A percentile compares a stretch with the other conserved stretches of the same genome.
Evolutionary conservation across 2,329 filamentous ascomycete species (phyloP).

Genomic region (Phialocephala sp.): DNA sequence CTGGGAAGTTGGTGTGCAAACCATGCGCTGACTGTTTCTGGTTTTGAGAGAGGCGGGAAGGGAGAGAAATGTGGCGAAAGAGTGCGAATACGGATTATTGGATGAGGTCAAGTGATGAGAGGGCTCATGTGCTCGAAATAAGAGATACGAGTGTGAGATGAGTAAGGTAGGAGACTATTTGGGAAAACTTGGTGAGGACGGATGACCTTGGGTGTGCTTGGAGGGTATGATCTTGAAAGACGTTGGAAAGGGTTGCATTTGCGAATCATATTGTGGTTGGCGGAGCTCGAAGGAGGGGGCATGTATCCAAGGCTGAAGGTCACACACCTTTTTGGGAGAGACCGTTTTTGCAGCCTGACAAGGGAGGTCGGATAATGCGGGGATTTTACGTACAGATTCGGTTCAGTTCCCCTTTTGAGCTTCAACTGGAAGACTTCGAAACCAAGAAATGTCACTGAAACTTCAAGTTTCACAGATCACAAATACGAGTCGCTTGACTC

Average conservation of each 20-base stretch:
- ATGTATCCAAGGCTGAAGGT: slow-evolving; percentile 6
- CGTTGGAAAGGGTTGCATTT: background rate
- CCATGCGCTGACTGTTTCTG: background rate
- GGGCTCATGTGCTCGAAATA: background rate
- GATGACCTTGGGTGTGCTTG: background rate
- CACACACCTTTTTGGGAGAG: background rate
- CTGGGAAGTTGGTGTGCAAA: background rate
- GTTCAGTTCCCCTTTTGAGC: background rate
- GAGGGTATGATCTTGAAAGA: background rate
- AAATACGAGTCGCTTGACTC: slow-evolving; percentile 7
- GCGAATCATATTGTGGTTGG: background rate
- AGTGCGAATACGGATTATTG: background rate
- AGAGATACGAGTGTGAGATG: slow-evolving; percentile 3
- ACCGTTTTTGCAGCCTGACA: slow-evolving; percentile 1
- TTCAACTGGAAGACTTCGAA: background rate
- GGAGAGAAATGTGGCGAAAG: background rate
- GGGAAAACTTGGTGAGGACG: background rate
- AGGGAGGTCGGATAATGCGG: background rate
- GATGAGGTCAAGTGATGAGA: background rate
- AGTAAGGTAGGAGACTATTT: background rate
- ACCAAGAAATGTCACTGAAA: slow-evolving; percentile 2
- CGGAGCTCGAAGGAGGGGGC: background rate
- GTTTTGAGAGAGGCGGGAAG: background rate
- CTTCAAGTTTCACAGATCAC: slow-evolving; percentile 8
- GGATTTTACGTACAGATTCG: slow-evolving; percentile 1